phyloP scores from a whole-genome alignment of 1,284 basidiomycete species.

The Cutaneotrichosporon sp. region DNA sequence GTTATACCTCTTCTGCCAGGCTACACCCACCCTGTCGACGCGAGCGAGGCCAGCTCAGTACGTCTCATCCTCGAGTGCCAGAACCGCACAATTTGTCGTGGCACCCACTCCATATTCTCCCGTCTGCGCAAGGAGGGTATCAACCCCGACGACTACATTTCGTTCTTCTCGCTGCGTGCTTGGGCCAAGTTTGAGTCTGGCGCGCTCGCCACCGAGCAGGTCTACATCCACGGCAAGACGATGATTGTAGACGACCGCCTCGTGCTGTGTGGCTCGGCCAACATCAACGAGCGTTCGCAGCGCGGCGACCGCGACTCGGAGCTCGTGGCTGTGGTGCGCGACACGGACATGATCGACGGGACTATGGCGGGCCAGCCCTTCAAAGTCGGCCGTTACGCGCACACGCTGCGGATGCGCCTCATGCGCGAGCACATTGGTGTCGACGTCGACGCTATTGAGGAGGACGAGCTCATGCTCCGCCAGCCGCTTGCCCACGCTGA shows the following conservation, averaged over 20 bases:
- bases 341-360: conserved; percentile 92
- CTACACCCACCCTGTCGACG: conserved; percentile 89
- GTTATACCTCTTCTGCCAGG: conserved; percentile 90
- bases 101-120: conserved; percentile 87
- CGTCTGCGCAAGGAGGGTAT: conserved; percentile 83
- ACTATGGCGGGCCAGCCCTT: conserved; percentile 92
- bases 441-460: conserved; percentile 84
- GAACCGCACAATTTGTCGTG: conserved; percentile 80
- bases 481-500: conserved; percentile 57
- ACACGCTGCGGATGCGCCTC: conserved; percentile 83
- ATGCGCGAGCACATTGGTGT: conserved; percentile 97
- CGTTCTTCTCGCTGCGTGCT: conserved; percentile 83
- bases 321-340: conserved; percentile 82
- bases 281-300: conserved; percentile 96
- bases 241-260: conserved; percentile 93
- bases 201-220: conserved; percentile 82
- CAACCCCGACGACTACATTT: conserved; percentile 88
- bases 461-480: conserved; percentile 62
- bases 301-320: conserved; percentile 96
- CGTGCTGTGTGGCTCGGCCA: conserved; percentile 98
- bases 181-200: conserved; percentile 90
- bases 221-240: conserved; percentile 80
- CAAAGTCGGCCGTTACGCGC: conserved; percentile 94
- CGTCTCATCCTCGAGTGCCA: conserved; percentile 92
- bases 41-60: conserved; percentile 86